A percentile compares a stretch with the other conserved stretches of the same genome.
Conservation (phyloP, 2,329 filamentous ascomycete species). For the Ophiosphaerella narmari region DNA sequence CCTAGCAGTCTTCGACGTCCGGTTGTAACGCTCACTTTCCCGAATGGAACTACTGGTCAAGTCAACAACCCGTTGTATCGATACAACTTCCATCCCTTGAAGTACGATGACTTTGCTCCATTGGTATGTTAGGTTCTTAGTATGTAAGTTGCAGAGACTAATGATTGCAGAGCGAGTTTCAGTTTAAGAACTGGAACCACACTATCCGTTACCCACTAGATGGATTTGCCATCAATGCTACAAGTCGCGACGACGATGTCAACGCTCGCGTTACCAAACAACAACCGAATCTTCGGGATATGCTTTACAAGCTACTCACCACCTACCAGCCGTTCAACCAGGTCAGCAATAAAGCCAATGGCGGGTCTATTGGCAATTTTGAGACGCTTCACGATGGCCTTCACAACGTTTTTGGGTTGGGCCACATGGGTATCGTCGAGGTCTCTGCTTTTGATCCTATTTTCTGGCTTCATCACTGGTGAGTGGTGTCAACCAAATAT, state of each 20-base stretch:
- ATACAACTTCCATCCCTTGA: conserved; percentile 39
- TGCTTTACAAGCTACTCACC: conserved; percentile 40
- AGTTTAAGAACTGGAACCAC: conserved; percentile 41
- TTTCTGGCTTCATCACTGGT: conserved; percentile 42
- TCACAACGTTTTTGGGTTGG: conserved; percentile 45
- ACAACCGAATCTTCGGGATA: conserved; percentile 37
- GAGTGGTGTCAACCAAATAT: neutral
- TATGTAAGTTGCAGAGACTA: neutral
- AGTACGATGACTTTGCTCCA: conserved; percentile 30
- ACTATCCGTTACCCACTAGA: conserved; percentile 35
- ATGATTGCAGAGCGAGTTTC: conserved; percentile 25
- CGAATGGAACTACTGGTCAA: conserved; percentile 29
- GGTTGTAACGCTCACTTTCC: conserved; percentile 28
- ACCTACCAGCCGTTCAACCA: conserved; percentile 38
- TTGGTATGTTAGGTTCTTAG: conserved; percentile 19
- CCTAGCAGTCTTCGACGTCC: conserved; percentile 26
- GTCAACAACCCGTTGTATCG: conserved; percentile 35
- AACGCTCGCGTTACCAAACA: conserved; percentile 30
- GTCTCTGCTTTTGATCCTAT: conserved; percentile 39
- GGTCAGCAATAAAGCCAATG: conserved; percentile 39
- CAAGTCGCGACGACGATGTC: conserved; percentile 34
- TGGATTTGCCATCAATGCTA: conserved; percentile 26
- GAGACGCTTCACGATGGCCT: conserved; percentile 39
- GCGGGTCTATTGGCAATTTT: conserved; percentile 38
- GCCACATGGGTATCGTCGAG: conserved; percentile 47